Percentiles rank a stretch among this genome's conserved stretches.
Conservation (phyloP, 768 basidiomycete genomes). For the Cystofilobasidium bisporidii region DNA sequence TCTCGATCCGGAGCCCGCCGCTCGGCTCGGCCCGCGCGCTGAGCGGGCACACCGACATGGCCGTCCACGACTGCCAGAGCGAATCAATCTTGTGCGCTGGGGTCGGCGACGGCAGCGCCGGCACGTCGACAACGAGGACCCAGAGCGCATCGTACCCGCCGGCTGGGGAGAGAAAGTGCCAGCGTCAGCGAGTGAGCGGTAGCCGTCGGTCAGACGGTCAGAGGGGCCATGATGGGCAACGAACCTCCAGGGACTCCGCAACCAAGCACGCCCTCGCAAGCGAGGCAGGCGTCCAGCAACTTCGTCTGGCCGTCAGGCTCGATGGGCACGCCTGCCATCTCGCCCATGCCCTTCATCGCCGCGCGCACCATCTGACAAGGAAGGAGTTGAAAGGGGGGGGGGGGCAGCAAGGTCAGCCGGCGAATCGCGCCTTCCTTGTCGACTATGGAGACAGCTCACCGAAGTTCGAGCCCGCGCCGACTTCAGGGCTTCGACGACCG, state of each 20-base stretch:
- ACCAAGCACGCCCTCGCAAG: constrained; percentile 74
- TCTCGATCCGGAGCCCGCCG: constrained; percentile 11
- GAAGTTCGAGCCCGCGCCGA: background rate
- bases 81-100: constrained; percentile 41
- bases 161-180: constrained; percentile 46
- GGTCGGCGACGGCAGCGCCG: constrained; percentile 42
- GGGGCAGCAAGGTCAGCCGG: background rate
- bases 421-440: no score
- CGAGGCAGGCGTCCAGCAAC: constrained; percentile 66
- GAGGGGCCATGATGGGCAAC: constrained; percentile 33
- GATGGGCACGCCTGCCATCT: constrained; percentile 64
- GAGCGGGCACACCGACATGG: constrained; percentile 43
- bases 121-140: constrained; percentile 62
- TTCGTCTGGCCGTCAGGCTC: constrained; percentile 80
- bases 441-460: no score
- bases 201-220: no score
- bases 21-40: constrained; percentile 31
- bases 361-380: constrained; percentile 56
- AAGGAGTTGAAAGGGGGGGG: background rate
- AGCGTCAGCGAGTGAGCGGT: background rate
- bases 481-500: constrained; percentile 15
- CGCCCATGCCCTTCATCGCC: constrained; percentile 78
- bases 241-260: constrained; percentile 93
- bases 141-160: constrained; percentile 97
- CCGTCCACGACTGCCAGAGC: constrained; percentile 39